Conservation (phyloP, 202 grass and related monocot genomes). For the Sporobolus alterniflorus region DNA sequence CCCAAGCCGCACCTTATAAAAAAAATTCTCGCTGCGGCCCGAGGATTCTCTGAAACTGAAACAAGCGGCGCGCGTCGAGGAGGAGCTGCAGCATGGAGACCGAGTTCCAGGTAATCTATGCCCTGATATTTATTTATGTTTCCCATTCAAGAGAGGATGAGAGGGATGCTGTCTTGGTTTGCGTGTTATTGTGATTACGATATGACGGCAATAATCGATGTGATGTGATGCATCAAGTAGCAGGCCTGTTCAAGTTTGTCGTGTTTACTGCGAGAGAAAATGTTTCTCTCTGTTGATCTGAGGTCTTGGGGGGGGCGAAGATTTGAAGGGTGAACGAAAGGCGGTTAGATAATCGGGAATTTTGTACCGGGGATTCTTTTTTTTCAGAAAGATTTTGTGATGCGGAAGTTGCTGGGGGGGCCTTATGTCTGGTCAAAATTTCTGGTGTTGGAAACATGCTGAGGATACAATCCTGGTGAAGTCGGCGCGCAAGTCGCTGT, state of each 20-base stretch:
- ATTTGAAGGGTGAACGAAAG: background rate
- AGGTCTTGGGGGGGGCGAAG: background rate
- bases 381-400: background rate
- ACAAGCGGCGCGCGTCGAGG: background rate
- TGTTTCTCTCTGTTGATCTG: background rate
- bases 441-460: background rate
- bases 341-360: background rate
- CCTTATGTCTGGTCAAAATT: background rate
- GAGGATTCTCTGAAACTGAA: background rate
- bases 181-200: background rate
- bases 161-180: background rate
- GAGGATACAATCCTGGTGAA: background rate
- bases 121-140: background rate
- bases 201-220: background rate
- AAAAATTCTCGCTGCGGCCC: background rate
- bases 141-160: background rate
- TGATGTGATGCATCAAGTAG: background rate
- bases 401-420: background rate
- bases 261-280: background rate
- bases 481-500: background rate
- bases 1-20: background rate
- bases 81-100: conserved; percentile 21
- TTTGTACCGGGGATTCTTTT: background rate
- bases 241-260: background rate
- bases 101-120: conserved; percentile 48